Conservation (phyloP, 352 stramenopile species). For the Elongisporangium prolatum region DNA sequence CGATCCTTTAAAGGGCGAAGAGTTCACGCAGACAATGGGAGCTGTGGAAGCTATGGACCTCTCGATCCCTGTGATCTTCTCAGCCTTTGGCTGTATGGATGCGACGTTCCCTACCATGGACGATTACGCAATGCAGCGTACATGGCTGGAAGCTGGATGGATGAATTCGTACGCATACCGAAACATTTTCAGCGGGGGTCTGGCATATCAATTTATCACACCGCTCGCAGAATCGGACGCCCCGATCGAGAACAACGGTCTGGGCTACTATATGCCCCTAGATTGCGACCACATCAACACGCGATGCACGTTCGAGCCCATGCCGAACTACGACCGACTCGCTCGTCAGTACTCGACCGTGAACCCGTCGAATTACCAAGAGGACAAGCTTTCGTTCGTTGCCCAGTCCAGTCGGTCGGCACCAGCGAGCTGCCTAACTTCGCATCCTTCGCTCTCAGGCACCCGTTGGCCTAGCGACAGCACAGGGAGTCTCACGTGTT, state of each 20-base stretch:
- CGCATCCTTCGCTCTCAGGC: constrained; percentile 2
- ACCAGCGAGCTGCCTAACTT: constrained; percentile 1
- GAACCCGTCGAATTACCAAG: constrained; percentile 26
- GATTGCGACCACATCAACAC: constrained; percentile 59
- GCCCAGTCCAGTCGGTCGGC: background rate
- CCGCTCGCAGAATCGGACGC: constrained; percentile 59
- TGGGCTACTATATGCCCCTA: constrained; percentile 68
- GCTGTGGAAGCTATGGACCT: constrained; percentile 60
- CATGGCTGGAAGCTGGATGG: constrained; percentile 60
- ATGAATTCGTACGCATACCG: constrained; percentile 42
- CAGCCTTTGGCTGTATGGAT: constrained; percentile 82
- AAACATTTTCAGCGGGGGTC: constrained; percentile 57
- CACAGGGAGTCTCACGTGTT: background rate
- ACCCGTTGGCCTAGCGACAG: background rate
- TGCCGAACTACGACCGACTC: constrained; percentile 63
- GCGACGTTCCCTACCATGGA: constrained; percentile 59
- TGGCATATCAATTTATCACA: constrained; percentile 82
- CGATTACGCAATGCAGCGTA: constrained; percentile 61
- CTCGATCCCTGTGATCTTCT: constrained; percentile 74
- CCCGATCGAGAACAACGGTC: constrained; percentile 61
- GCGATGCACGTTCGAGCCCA: constrained; percentile 58
- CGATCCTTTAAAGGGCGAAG: constrained; percentile 33
- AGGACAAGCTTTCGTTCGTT: background rate
- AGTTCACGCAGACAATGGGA: constrained; percentile 51
- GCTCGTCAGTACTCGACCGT: constrained; percentile 36